Evolutionary conservation across 805 yeast genomes (phyloP), one percentile per base, ranked within the genome.

Genomic region (Lachancea cidri): DNA sequence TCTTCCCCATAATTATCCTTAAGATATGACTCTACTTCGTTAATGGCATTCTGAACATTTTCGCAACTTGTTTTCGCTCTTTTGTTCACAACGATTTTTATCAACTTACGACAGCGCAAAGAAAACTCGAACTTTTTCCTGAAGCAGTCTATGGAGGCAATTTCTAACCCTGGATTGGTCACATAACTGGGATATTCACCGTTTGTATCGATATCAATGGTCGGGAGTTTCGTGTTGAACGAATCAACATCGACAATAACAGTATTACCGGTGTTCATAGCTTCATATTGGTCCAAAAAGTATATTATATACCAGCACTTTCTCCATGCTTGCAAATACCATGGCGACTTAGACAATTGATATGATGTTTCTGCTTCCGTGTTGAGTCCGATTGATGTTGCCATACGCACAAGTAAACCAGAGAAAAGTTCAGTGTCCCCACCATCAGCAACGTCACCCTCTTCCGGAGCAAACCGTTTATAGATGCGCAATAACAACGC

Each of bases 241-340:
- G 63, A 63, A 8, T 65, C 64, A 1, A 58, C 55, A 41, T 57
- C 53, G 14, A 72, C 67, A 8, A 64, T 46, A 17, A 70, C 53
- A 0, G 78, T 74, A 16, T 67, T 67, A 1, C 86, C 86, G 39
- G 70, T 63, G 5, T 67, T 62, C 43, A 67, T 60, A 15, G 74
- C 68, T 41, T 72, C 74, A 37, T 64, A 60, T 1, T 67, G 46
- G 50, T 80, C 86, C 32, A 65, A 44, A 1, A 71, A 50, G 9
- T 75, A 60, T 33, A 81, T 57, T 19, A 65, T 62, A 53, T 69
- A 72, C 86, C 86, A 81, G 4, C 78, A 67, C 49, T 76, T 79
- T 51, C 86, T 67, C 68, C 76, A 70, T 3, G 78, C 51, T 46
- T 76, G 73, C 19, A 70, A 66, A 11, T 53, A 44, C 52, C 42